Evolutionary conservation across 106 monocot species (phyloP), one percentile per base, ranked within the genome.

Genomic region (Agapanthus africanus): DNA sequence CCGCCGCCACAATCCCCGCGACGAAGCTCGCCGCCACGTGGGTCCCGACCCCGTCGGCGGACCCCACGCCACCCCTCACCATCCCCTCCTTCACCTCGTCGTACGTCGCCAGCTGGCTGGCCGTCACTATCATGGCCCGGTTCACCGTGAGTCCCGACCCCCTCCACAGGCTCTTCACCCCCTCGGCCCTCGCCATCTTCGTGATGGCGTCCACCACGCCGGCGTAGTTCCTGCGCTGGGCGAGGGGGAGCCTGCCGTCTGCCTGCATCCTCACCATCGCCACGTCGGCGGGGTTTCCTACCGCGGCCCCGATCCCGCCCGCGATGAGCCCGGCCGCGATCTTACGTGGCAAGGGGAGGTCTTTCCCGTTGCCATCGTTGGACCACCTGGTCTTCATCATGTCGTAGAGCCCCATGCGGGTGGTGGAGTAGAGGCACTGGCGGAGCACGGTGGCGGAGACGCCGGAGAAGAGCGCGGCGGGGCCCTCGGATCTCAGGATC

Each of bases 241-340:
- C 76, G 4, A 19, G 11, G 27, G 88, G 88, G 15, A 88, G 88
- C 11, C 88, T 72, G 13, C 88, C 88, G 70, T 88, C 88, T 34
- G 84, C 88, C 68, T 88, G 88, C 88, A 88, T 88, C 66, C 88
- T 69, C 25, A 88, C 88, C 88, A 88, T 88, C n/a, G 88, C 88
- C 2, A 88, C 84, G 68, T 88, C 88, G 7, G 88, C 88, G 2
- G 88, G 88, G 65, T 88, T 88, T 3, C 88, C 84, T 27, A 88
- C 84, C 2, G 84, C 84, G 11, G 84, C 88, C 16, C 88, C 88
- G 73, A 88, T 68, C 0, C 76, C 88, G 7, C 88, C 81, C 37
- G 84, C 81, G 57, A 88, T 62, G 56, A 88, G 76, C 0, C 88
- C 88, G 33, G 84, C 88, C 18, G 77, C 68, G 79, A 88, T 84